Conservation (phyloP, 2,329 filamentous ascomycete species). For the Paracorniculantispora psalliotae region DNA sequence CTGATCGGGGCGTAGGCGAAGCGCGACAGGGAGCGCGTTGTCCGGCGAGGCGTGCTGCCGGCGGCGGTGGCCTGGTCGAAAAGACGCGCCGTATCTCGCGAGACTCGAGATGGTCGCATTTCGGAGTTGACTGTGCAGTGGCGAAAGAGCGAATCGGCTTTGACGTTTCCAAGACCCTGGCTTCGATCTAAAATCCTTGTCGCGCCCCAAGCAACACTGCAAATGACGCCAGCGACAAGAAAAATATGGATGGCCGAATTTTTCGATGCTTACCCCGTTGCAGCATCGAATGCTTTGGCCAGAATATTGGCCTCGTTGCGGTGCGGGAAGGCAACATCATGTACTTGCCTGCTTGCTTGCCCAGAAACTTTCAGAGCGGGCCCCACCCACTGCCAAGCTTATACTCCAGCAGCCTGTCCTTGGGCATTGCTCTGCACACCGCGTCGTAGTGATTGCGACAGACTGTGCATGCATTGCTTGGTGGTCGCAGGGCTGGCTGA, state of each 20-base stretch:
- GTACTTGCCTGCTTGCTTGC: background rate
- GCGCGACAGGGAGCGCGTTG: constrained; percentile 46
- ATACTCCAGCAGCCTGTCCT: background rate
- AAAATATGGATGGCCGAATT: background rate
- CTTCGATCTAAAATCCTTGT: background rate
- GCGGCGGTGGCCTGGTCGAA: constrained; percentile 33
- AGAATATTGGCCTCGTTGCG: background rate
- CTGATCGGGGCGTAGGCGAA: constrained; percentile 35
- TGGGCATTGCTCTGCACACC: background rate
- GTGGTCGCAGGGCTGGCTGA: background rate
- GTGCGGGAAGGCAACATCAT: background rate
- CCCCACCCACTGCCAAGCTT: background rate
- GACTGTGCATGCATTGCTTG: background rate
- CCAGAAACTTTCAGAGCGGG: too few species aligned
- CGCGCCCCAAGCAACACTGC: background rate
- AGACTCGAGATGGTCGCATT: constrained; percentile 56
- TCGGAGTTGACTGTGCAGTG: background rate
- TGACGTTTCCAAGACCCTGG: background rate
- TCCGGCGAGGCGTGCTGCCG: constrained; percentile 35
- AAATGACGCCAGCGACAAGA: background rate
- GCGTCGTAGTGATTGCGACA: background rate
- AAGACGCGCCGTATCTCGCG: constrained; percentile 54
- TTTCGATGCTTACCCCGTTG: background rate
- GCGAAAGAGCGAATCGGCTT: background rate
- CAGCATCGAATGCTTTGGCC: background rate